These are phyloP conservation scores for Cladophialophora chaetospira DNA, from an alignment of 2,329 filamentous ascomycete genomes.

Conservation along the genomic window DNA sequence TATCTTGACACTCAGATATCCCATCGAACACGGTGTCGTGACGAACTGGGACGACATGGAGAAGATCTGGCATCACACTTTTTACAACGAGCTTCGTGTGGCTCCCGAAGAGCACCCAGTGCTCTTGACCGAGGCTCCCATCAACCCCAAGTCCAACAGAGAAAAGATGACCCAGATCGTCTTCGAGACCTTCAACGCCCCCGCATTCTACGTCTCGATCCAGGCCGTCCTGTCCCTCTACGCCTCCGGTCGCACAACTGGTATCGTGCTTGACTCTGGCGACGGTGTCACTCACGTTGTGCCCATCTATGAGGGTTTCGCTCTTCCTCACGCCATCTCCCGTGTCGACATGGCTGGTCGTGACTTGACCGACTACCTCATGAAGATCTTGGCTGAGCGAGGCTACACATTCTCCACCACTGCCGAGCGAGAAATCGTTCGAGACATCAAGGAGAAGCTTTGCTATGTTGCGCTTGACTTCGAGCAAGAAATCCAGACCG, in stretches of 20 bases:
- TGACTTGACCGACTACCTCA: constrained; percentile 99
- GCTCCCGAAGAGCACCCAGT: constrained; percentile 99
- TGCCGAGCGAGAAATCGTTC: constrained; percentile 99
- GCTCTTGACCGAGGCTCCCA: constrained; percentile 97
- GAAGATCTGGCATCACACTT: constrained; percentile 99
- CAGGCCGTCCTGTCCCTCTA: constrained; percentile 99
- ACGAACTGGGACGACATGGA: constrained; percentile 99
- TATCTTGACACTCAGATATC: constrained; percentile 99
- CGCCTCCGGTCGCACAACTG: constrained; percentile 99
- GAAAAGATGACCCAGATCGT: constrained; percentile 99
- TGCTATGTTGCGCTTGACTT: constrained; percentile 99
- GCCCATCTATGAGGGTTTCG: constrained; percentile 99
- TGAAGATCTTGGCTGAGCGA: constrained; percentile 99
- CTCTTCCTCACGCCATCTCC: constrained; percentile 98
- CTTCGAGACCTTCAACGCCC: constrained; percentile 99
- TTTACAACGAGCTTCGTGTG: constrained; percentile 99
- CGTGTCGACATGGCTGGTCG: constrained; percentile 99
- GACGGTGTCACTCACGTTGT: constrained; percentile 99
- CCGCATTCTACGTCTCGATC: constrained; percentile 99
- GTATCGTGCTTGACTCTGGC: constrained; percentile 99
- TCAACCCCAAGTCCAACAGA: constrained; percentile 99
- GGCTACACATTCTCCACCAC: constrained; percentile 99
- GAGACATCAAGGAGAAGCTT: constrained; percentile 99
- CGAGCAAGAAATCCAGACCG: constrained; percentile 99
- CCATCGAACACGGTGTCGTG: constrained; percentile 99